Percentiles rank a stretch among this genome's conserved stretches.
These are phyloP conservation scores for Skeletonema tropicum DNA, from an alignment of 108 stramenopile species.

Conservation along the genomic window DNA sequence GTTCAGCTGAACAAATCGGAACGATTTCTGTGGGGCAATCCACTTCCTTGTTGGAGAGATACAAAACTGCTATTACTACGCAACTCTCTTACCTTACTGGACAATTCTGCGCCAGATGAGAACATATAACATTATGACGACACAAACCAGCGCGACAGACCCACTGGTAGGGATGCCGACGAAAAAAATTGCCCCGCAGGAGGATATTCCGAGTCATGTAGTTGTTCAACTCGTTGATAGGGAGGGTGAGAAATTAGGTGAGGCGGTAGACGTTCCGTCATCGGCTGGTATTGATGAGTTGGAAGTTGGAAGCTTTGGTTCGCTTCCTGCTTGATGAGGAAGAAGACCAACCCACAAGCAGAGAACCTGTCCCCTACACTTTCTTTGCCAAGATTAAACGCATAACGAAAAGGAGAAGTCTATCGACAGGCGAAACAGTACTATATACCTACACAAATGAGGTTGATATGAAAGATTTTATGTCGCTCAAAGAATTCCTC, in stretches of 20 bases:
- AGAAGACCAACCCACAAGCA: conserved; percentile 26
- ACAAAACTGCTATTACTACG: no score
- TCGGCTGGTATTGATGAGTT: conserved; percentile 65
- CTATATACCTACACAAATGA: conserved; percentile 53
- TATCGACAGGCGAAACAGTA: conserved; percentile 19
- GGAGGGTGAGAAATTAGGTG: conserved; percentile 72
- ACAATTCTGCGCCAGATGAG: no score
- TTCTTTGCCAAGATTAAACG: conserved; percentile 77
- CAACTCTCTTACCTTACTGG: no score
- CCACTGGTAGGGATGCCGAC: conserved; percentile 51
- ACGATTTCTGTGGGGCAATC: no score
- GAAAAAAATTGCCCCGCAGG: no score
- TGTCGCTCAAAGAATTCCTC: conserved; percentile 65
- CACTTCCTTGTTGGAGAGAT: no score
- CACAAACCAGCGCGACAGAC: no score
- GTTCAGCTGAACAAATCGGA: no score
- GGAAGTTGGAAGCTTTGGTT: conserved; percentile 74
- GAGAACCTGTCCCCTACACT: conserved; percentile 68
- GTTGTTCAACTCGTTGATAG: conserved; percentile 85
- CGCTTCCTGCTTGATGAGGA: conserved; percentile 66
- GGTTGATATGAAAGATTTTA: conserved; percentile 86
- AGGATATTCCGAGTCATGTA: conserved; percentile 71
- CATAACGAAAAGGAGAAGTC: conserved; percentile 8
- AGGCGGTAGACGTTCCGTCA: conserved; percentile 80
- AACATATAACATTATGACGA: no score